Base-by-base conservation (phyloP, 768 basidiomycete species). In the Amanita phalloides region DNA sequence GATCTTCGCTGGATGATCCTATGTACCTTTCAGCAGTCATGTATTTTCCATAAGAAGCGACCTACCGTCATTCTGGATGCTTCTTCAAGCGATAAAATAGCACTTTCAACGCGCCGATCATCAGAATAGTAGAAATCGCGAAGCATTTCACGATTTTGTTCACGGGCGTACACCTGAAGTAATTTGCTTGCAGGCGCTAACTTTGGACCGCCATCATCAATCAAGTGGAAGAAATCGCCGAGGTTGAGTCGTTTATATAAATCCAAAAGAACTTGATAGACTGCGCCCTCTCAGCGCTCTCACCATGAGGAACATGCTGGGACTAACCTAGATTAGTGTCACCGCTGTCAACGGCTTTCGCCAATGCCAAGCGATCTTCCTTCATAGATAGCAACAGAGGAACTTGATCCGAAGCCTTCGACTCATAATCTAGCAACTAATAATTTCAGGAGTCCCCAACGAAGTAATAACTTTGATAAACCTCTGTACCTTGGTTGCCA, bases 41-140 rank as follows among this genome's bases (percentile, higher is more conserved):
- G 13, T 28, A 3, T 6, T 25, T 1, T 13, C 53, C 30, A 42
- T 37, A 45, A 8, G 23, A 20, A 39, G 25, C 61, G 62, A 55
- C 35, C 4, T 57, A 91, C 93, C 58, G 66, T 65, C 65, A 85
- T 82, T 20, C 68, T 68, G 2, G 74, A 71, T 6, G 90, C 86
- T 64, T 97, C 96, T 41, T 90, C 89, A 20, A 99, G 67, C 35
- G 81, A 86, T 3, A 98, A 68, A n/a, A 86, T 77, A 0, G 93
- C 96, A 65, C 86, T 95, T 63, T 98, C 96, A 11, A 90, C 85
- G 43, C 94, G 77, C 49, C 96, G 75, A 66, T 98, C 96, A 60
- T 99, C 96, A 33, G 95, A 95, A 61, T 95, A 99, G 66, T 93
- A 98, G 67, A 94, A 98, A 63, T 99, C 93, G 13, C 92, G 75